Evolutionary conservation across 139 green algal species (phyloP).

Genomic region (Chlorella sorokiniana): DNA sequence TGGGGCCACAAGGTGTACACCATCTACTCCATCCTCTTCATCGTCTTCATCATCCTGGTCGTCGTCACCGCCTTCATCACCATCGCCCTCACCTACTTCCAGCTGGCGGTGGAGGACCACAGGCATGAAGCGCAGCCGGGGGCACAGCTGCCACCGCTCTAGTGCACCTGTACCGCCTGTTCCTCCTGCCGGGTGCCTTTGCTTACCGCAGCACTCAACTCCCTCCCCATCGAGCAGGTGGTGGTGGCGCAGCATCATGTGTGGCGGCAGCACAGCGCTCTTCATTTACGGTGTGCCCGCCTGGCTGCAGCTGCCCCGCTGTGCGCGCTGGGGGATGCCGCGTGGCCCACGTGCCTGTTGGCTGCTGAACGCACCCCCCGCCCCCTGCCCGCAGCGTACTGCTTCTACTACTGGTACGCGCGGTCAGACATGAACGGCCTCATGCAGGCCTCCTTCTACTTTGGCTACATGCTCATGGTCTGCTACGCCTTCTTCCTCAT

Average conservation of each 20-base stretch:
- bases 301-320: not conserved
- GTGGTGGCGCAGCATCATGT: constrained; percentile 96
- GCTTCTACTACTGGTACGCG: constrained; percentile 96
- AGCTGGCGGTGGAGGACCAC: constrained; percentile 94
- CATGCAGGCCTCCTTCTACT: constrained; percentile 85
- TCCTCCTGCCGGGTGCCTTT: not conserved
- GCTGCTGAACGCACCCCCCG: not conserved
- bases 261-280: constrained; percentile 93
- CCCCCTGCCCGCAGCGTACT: constrained; percentile 68
- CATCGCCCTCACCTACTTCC: constrained; percentile 94
- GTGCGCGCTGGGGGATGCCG: not conserved
- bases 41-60: constrained; percentile 93
- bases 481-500: constrained; percentile 57
- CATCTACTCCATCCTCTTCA: constrained; percentile 94
- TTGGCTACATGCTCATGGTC: constrained; percentile 85
- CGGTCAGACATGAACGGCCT: constrained; percentile 86
- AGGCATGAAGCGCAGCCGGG: constrained; percentile 19
- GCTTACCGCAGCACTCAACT: not conserved
- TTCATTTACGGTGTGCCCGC: constrained; percentile 81
- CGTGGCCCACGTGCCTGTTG: not conserved
- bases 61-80: constrained; percentile 96
- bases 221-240: constrained; percentile 47
- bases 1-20: constrained; percentile 98
- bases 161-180: not conserved
- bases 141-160: not conserved